These are phyloP conservation scores for Eleusine indica DNA, from an alignment of 176 grass and related monocot species.

Conservation along the genomic window DNA sequence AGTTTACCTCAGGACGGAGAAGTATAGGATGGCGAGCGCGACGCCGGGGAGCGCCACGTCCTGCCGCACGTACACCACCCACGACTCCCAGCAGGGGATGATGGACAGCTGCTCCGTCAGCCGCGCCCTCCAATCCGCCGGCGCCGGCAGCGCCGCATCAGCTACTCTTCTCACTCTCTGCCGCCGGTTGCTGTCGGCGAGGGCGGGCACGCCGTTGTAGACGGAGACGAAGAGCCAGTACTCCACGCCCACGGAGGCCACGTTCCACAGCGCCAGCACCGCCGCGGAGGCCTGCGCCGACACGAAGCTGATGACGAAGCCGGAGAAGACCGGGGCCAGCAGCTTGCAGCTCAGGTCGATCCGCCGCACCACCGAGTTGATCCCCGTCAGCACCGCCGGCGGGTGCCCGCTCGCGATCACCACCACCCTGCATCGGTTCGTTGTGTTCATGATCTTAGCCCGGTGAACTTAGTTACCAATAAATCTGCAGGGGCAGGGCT, in stretches of 20 bases:
- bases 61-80: constrained; percentile 73
- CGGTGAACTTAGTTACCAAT: neutral
- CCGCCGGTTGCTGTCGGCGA: constrained; percentile 36
- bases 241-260: constrained; percentile 60
- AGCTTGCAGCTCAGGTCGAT: constrained; percentile 94
- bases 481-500: neutral
- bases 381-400: constrained; percentile 57
- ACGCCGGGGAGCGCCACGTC: constrained; percentile 80
- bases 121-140: constrained; percentile 41
- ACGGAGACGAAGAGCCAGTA: constrained; percentile 87
- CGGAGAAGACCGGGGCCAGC: constrained; percentile 74
- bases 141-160: neutral
- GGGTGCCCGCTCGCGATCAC: constrained; percentile 64
- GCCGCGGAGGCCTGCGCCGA: constrained; percentile 73
- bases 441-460: neutral
- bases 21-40: constrained; percentile 83
- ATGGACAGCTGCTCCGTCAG: constrained; percentile 50
- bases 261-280: constrained; percentile 68
- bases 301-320: constrained; percentile 86
- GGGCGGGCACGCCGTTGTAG: constrained; percentile 71
- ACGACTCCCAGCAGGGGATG: constrained; percentile 74
- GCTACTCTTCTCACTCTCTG: constrained; percentile 20
- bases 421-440: constrained; percentile 64
- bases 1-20: constrained; percentile 65
- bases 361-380: constrained; percentile 87